Percentiles rank a stretch among this genome's conserved stretches.
Conservation (phyloP, 208 protist species). For the Hexamita inflata region DNA sequence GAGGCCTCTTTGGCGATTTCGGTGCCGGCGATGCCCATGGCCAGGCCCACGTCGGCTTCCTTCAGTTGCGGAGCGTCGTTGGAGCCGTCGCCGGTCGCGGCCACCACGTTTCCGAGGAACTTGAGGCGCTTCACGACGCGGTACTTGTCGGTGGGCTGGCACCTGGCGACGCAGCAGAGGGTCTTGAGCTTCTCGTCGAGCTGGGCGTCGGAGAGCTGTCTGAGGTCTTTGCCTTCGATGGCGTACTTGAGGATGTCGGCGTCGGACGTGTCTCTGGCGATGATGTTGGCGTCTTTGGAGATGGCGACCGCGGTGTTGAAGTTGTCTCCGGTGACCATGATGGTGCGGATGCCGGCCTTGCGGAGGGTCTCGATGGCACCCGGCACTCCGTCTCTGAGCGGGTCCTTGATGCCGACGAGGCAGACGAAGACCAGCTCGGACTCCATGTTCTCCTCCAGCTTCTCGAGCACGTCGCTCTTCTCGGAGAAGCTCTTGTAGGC, state of each 20-base stretch:
- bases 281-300: slow-evolving; percentile 52
- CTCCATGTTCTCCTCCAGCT: not conserved
- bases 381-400: not conserved
- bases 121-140: slow-evolving; percentile 19
- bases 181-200: slow-evolving; percentile 51
- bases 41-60: slow-evolving; percentile 77
- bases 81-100: slow-evolving; percentile 41
- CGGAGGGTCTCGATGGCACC: slow-evolving; percentile 38
- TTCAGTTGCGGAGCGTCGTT: slow-evolving; percentile 84
- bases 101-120: slow-evolving; percentile 31
- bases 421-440: slow-evolving; percentile 5
- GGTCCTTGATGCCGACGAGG: slow-evolving; percentile 30
- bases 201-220: slow-evolving; percentile 55
- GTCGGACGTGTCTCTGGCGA: slow-evolving; percentile 54
- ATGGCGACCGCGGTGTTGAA: slow-evolving; percentile 57
- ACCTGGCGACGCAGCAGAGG: slow-evolving; percentile 53
- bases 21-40: slow-evolving; percentile 80
- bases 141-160: slow-evolving; percentile 38
- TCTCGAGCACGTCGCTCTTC: no score
- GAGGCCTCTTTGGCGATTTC: slow-evolving; percentile 70
- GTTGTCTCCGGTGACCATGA: slow-evolving; percentile 69
- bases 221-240: slow-evolving; percentile 53
- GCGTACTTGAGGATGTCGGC: no score
- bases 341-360: slow-evolving; percentile 60
- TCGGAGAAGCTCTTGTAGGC: no score